Base-by-base conservation (phyloP, 805 yeast genomes). In the Wickerhamiella azymoides region DNA sequence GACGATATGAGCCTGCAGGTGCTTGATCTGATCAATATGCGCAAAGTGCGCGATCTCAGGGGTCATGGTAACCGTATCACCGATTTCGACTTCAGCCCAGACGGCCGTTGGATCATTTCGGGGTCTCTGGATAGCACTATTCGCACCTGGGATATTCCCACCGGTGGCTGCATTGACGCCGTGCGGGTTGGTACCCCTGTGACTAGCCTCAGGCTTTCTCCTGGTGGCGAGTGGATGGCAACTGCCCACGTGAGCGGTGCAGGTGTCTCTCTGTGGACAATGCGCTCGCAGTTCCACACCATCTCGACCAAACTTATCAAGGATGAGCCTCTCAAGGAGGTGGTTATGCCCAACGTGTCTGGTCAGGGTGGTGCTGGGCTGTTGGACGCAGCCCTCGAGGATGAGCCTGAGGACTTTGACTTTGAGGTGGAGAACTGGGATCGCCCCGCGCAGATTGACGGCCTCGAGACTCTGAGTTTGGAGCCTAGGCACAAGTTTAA, bases 141-240 rank as follows among this genome's bases (percentile, higher is more conserved):
- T 41, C 75, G 98, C 57, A 85, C 96, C 0, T 92, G 97, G 97
- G 97, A 92, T 62, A 72, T 92, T 49, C 97, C 97, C 36, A 82
- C 96, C 1, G 97, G 98, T 41, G 84, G 88, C 1, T 89, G 97
- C 62, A 85, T 92, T 47, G 98, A 92, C 65, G 96, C 96, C 51
- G 78, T 89, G 14, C 66, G 68, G 45, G 71, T 92, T 21, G 77
- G 80, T 1, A 76, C 71, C 54, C 88, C 86, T n/a, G 94, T 81
- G 2, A 85, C 96, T 0, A 68, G 74, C 46, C 69, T 93, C 27
- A 76, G 79, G 57, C 74, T 92, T 52, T 83, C 96, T 13, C 93
- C 93, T 2, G 70, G 77, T 47, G 95, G 95, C 38, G 96, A 92
- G 54, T 76, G 79, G 62, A 69, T 92, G 47, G 97, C 96, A 1